phyloP scores from a whole-genome alignment of 495 filamentous ascomycete genomes.

The Alectoria sarmentosa region DNA sequence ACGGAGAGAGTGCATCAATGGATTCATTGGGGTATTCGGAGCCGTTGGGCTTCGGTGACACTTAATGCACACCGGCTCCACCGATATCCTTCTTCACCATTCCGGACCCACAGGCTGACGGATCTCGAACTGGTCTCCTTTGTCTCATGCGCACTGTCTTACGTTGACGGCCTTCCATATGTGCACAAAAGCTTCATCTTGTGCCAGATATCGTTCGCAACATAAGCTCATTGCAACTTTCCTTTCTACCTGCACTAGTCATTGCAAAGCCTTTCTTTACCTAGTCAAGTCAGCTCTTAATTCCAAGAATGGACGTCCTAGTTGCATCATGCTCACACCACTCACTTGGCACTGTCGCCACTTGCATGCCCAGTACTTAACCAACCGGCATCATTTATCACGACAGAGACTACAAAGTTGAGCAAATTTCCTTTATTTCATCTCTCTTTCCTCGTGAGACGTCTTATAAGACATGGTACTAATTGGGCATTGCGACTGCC shows the following conservation, averaged over 20 bases:
- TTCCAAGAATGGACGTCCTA: not conserved
- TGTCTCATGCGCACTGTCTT: not conserved
- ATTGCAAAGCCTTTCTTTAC: not conserved
- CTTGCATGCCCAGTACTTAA: not conserved
- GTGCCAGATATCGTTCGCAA: not conserved
- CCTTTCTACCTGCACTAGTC: not conserved
- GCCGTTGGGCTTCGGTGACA: not conserved
- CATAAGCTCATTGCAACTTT: not conserved
- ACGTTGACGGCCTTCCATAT: not conserved
- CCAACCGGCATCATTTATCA: not conserved
- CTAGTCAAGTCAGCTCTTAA: not conserved
- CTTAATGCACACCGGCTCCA: not conserved
- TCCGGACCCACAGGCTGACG: not conserved
- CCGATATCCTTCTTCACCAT: not conserved
- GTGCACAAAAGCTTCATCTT: not conserved
- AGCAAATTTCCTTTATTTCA: not conserved
- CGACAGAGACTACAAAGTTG: not conserved
- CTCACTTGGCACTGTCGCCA: not conserved
- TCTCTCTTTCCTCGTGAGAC: not conserved
- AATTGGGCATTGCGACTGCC: not conserved
- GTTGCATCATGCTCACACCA: not conserved
- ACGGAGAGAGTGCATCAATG: not conserved
- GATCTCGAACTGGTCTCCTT: not conserved
- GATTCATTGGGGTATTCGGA: not conserved
- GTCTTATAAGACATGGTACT: not conserved